A percentile compares a stretch with the other conserved stretches of the same genome.
phyloP scores from a whole-genome alignment of 257 asterid species.

The Nyctanthes arbortristis region DNA sequence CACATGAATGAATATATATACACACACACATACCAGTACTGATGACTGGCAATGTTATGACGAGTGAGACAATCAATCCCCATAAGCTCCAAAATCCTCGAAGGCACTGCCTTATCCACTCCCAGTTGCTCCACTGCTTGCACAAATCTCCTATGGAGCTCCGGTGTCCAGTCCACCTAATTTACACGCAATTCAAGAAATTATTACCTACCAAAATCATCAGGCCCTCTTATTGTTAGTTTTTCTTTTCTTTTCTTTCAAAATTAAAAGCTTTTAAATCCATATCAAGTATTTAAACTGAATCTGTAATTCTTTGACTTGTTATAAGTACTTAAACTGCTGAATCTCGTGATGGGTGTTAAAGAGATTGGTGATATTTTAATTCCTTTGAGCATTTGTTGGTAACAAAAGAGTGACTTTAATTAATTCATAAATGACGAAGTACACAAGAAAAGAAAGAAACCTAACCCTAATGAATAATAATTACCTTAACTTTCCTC shows the following conservation, averaged over 20 bases:
- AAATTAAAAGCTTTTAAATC: too few relatives aligned
- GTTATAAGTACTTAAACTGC: too few relatives aligned
- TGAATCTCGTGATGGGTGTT: conserved; percentile 35
- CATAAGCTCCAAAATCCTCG: conserved; percentile 90
- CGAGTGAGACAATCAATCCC: conserved; percentile 97
- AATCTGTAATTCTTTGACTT: too few relatives aligned
- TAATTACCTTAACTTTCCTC: conserved; percentile 74
- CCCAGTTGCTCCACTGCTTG: conserved; percentile 96
- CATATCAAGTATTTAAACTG: too few relatives aligned
- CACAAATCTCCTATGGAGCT: conserved; percentile 83
- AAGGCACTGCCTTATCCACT: conserved; percentile 95
- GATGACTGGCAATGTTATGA: conserved; percentile 96
- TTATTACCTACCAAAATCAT: too few relatives aligned
- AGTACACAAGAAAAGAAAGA: not conserved
- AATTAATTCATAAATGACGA: too few relatives aligned
- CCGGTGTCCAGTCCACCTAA: conserved; percentile 99
- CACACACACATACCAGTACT: too few relatives aligned
- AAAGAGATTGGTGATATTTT: conserved; percentile 25
- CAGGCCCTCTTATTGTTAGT: too few relatives aligned
- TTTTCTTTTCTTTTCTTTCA: too few relatives aligned
- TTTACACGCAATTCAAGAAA: conserved; percentile 30
- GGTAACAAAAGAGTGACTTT: not conserved
- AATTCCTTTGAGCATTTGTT: not conserved
- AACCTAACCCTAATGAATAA: too few relatives aligned
- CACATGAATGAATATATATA: too few relatives aligned